Percentiles rank a stretch among this genome's conserved stretches.
These are phyloP conservation scores for Phytophthora idaei DNA, from an alignment of 352 stramenopile genomes.

Conservation along the genomic window DNA sequence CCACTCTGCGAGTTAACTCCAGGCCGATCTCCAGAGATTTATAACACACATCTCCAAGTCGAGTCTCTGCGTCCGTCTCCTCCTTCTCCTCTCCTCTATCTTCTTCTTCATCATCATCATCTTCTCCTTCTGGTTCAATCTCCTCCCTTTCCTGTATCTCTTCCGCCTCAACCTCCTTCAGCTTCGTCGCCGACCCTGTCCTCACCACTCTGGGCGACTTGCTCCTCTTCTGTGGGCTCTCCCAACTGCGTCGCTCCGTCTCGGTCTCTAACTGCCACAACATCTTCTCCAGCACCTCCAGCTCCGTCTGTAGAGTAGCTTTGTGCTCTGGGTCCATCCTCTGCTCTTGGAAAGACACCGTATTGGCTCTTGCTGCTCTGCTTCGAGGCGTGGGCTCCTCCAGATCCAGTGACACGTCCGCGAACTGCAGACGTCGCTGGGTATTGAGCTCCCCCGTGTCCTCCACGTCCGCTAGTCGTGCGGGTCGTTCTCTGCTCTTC, in stretches of 20 bases:
- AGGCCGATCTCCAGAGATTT: conserved; percentile 47
- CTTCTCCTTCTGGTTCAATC: conserved; percentile 10
- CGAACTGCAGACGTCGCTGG: conserved; percentile 27
- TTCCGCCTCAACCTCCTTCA: conserved; percentile 8
- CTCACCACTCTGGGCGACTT: conserved; percentile 8
- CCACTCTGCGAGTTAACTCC: conserved; percentile 36
- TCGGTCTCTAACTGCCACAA: conserved; percentile 45
- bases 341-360: conserved; percentile 40
- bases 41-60: conserved; percentile 45
- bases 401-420: conserved; percentile 28
- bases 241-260: conserved; percentile 30
- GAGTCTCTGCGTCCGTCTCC: conserved; percentile 11
- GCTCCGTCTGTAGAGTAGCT: conserved; percentile 39
- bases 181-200: background rate
- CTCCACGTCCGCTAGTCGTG: conserved; percentile 11
- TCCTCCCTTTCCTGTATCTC: background rate
- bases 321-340: conserved; percentile 25
- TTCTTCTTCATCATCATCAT: background rate
- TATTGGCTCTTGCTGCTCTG: conserved; percentile 1
- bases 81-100: conserved; percentile 1
- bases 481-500: conserved; percentile 5
- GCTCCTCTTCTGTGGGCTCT: conserved; percentile 12
- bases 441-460: conserved; percentile 30
- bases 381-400: conserved; percentile 22
- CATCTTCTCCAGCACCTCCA: conserved; percentile 51